Evolutionary conservation across 2,329 filamentous ascomycete genomes (phyloP), one percentile per base, ranked within the genome.

Genomic region (Hymenoscyphus salicellus): DNA sequence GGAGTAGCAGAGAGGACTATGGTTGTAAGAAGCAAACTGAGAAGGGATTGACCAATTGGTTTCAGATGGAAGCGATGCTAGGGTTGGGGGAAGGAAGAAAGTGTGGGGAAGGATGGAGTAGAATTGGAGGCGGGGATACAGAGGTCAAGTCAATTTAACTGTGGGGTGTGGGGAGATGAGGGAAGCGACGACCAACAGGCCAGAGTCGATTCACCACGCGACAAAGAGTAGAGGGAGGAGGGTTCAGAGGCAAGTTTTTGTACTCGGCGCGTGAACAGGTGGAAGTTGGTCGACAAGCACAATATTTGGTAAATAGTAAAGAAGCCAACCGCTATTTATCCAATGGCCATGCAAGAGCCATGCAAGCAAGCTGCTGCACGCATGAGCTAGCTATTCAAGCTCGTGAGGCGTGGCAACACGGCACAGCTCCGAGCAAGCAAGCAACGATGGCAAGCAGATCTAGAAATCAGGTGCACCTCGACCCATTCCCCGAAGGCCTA

Each of bases 291-390:
- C 5, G 20, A 49, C n/a, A 49, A 14, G 26, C 20, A 52, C n/a
- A 52, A 26, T 52, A 52, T 52, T 14, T 52, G 46, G 46, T 52
- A 52, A 52, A 52, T 23, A 52, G 14, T 52, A 52, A n/a, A 52
- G 20, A 23, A 11, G 20, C 46, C 23, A 52, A 26, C 46, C 3
- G 11, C 23, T 14, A 14, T 26, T 52, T 52, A 52, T 52, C 46
- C 46, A 52, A 52, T 52, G 20, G 26, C n/a, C 3, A 26, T 14
- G 43, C 20, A 49, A 20, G n/a, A 49, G 7, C n/a, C 43, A 49
- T 49, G 43, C 43, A 49, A 23, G 43, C 11, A 46, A 46, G n/a
- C 41, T 46, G 20, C 46, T 52, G 43, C 43, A 49, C 10, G 17
- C 43, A 49, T 23, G 43, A 49, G 16, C 5, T 17, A 30, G 3